Conservation (phyloP, 2,329 filamentous ascomycete genomes). For the Paracamarosporium sp. region DNA sequence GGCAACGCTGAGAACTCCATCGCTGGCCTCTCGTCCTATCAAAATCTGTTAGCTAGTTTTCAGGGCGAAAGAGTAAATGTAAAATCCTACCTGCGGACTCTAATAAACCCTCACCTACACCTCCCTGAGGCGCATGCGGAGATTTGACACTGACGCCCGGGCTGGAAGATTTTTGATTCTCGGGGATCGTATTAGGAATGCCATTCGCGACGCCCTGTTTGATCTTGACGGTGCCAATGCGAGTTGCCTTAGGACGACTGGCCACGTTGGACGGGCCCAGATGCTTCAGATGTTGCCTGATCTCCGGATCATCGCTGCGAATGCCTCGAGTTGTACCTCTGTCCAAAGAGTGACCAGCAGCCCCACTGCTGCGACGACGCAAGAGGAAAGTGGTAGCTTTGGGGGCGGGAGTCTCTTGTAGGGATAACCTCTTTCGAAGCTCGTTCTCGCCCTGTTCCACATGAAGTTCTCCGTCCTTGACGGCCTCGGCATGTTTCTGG, state of each 20-base stretch:
- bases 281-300: conserved; percentile 67
- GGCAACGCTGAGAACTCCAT: conserved; percentile 67
- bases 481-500: conserved; percentile 32
- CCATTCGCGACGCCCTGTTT: conserved; percentile 61
- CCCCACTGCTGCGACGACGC: conserved; percentile 54
- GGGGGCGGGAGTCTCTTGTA: conserved; percentile 34
- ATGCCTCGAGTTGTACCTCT: conserved; percentile 46
- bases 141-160: conserved; percentile 23
- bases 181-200: conserved; percentile 51
- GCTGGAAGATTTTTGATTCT: conserved; percentile 41
- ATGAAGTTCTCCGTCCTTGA: conserved; percentile 25
- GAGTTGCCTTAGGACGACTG: conserved; percentile 65
- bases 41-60: background rate
- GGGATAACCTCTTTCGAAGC: conserved; percentile 34
- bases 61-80: background rate
- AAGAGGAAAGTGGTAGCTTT: conserved; percentile 52
- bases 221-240: conserved; percentile 70
- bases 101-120: conserved; percentile 62
- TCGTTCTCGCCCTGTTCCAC: conserved; percentile 20
- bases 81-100: conserved; percentile 53
- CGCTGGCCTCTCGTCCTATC: conserved; percentile 61
- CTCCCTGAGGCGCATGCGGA: conserved; percentile 54
- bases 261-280: conserved; percentile 70
- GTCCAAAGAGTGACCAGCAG: conserved; percentile 29
- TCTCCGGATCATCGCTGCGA: conserved; percentile 60